Conservation (phyloP, 2,329 filamentous ascomycete genomes). For the Ophiostoma ulmi region DNA sequence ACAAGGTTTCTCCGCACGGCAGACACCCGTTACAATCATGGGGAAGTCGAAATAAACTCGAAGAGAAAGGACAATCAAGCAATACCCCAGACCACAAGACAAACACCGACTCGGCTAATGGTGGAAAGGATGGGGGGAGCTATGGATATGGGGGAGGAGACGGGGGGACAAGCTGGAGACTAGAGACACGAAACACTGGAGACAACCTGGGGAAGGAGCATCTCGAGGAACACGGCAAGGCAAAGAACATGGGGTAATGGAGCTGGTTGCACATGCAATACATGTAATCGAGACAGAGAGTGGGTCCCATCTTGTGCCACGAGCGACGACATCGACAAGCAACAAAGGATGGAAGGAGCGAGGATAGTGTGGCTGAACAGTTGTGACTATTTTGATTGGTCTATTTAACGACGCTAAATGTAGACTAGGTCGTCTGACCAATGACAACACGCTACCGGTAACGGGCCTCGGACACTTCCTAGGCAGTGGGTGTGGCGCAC, state of each 20-base stretch:
- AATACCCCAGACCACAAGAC: neutral
- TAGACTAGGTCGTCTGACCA: neutral
- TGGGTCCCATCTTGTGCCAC: neutral
- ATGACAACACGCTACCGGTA: neutral
- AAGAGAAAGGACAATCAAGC: neutral
- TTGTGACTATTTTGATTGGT: neutral
- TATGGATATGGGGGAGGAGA: neutral
- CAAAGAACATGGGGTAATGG: slow-evolving; percentile 14
- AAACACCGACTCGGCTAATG: neutral
- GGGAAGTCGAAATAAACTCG: neutral
- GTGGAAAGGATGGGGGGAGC: neutral
- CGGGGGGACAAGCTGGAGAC: neutral
- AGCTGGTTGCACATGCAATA: neutral
- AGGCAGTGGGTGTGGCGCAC: slow-evolving; percentile 1
- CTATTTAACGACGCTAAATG: neutral
- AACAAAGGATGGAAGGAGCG: neutral
- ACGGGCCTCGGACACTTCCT: neutral
- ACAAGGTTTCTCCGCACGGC: neutral
- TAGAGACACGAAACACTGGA: neutral
- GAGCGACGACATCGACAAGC: neutral
- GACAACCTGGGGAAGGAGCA: neutral
- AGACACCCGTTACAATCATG: neutral
- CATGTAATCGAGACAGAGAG: neutral
- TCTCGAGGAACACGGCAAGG: slow-evolving; percentile 6
- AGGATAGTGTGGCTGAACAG: neutral